Evolutionary conservation across 2,329 filamentous ascomycete species (phyloP), one percentile per base, ranked within the genome.

Genomic region (Beauveria scarabaeidicola): DNA sequence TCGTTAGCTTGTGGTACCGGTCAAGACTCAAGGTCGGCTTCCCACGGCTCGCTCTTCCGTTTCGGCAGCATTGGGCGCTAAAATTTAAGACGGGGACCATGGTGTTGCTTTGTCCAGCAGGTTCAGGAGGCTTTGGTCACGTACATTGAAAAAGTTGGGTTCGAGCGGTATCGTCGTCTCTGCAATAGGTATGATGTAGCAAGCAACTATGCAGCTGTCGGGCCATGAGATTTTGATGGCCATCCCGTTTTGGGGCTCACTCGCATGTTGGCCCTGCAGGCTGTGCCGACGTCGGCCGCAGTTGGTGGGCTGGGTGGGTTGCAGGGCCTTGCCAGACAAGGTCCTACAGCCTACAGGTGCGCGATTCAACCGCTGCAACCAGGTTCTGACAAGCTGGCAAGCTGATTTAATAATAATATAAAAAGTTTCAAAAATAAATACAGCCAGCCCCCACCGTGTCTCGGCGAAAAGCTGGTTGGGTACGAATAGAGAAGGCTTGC

Each of bases 261-360:
- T 38, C 9, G 53, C n/a, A 19, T 25, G 38, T 46, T 47, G 13
- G 29, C 8, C 55, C 21, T 48, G 47, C 43, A 38, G 36, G n/a
- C 15, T 56, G 46, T 55, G 52, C 58, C 58, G 58, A 60, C 58
- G 52, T 60, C 58, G 58, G 58, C 58, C 58, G 48, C 40, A n/a
- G 32, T 6, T 25, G 47, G 38, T 54, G 29, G 51, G 50, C 43
- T 53, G 21, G 40, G 29, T 47, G 43, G 58, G 40, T 25, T 29
- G 17, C 13, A 19, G 38, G 25, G 15, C 5, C 9, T 27, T 54
- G 21, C 47, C 3, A 15, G 27, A 29, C 27, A 19, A 36, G 21
- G 53, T 17, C 43, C 40, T 32, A 15, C 32, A 10, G 3, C 43
- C 40, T 32, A 15, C 32, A 10, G 3, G 13, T 25, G 23, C 21